Conservation (phyloP, 2,329 filamentous ascomycete species). For the Hymenoscyphus repandus region DNA sequence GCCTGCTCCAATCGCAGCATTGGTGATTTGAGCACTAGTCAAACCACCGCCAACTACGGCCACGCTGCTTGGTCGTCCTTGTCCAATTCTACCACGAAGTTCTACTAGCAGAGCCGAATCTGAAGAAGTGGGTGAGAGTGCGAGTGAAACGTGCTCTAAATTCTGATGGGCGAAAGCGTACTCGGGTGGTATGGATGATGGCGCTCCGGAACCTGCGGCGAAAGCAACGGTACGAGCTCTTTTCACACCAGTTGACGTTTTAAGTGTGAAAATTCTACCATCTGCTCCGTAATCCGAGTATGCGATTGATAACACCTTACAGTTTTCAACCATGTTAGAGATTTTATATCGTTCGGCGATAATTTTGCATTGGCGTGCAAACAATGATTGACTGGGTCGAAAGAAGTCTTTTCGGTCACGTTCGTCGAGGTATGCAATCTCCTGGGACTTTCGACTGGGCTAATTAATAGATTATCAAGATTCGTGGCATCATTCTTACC, state of each 20-base stretch:
- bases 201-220: slow-evolving; percentile 64
- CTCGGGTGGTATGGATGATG: slow-evolving; percentile 37
- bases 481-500: slow-evolving; percentile 35
- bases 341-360: slow-evolving; percentile 56
- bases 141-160: slow-evolving; percentile 17
- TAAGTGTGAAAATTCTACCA: slow-evolving; percentile 60
- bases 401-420: slow-evolving; percentile 66
- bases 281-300: slow-evolving; percentile 8
- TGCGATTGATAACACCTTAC: slow-evolving; percentile 30
- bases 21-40: slow-evolving; percentile 68
- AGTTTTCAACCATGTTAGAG: slow-evolving; percentile 52
- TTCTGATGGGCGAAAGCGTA: slow-evolving; percentile 35
- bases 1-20: slow-evolving; percentile 59
- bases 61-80: slow-evolving; percentile 50
- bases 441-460: slow-evolving; percentile 32
- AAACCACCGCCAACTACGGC: slow-evolving; percentile 71
- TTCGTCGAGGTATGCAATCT: slow-evolving; percentile 45
- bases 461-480: background rate
- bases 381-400: slow-evolving; percentile 57
- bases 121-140: slow-evolving; percentile 11
- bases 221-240: slow-evolving; percentile 62
- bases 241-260: slow-evolving; percentile 47
- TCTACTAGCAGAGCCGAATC: slow-evolving; percentile 13
- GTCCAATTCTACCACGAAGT: slow-evolving; percentile 49
- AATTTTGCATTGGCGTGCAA: slow-evolving; percentile 55